These are phyloP conservation scores for Trichoderma virens DNA, from an alignment of 495 filamentous ascomycete species.

Conservation along the genomic window DNA sequence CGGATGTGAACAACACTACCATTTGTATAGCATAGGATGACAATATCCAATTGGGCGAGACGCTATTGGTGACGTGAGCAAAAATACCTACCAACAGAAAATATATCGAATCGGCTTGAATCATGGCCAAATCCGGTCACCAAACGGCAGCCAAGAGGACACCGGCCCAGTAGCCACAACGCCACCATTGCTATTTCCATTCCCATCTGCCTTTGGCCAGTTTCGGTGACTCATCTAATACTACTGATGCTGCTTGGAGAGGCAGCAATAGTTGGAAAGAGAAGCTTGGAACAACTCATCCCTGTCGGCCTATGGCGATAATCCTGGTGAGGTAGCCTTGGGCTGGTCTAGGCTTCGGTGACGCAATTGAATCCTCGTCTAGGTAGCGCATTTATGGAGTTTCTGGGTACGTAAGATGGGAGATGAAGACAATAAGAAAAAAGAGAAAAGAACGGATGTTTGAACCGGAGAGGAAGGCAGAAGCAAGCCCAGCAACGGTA, in stretches of 20 bases:
- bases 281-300: neutral
- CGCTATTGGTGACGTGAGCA: neutral
- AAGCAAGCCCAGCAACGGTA: no score
- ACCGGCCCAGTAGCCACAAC: neutral
- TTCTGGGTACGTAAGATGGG: neutral
- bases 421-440: neutral
- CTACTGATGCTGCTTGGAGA: neutral
- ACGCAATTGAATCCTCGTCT: conserved; percentile 1
- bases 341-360: neutral
- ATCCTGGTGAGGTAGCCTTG: no score
- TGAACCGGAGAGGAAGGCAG: neutral
- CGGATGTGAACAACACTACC: neutral
- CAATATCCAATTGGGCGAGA: neutral
- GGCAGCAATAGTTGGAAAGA: neutral
- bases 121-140: neutral
- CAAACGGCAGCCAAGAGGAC: neutral
- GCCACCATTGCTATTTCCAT: neutral
- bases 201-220: neutral
- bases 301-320: neutral
- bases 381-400: neutral
- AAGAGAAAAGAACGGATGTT: neutral
- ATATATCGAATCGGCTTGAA: neutral
- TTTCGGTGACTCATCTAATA: neutral
- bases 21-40: neutral
- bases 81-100: neutral